Evolutionary conservation across 768 basidiomycete genomes (phyloP).

Genomic region (Xerocomellus chrysenteron): DNA sequence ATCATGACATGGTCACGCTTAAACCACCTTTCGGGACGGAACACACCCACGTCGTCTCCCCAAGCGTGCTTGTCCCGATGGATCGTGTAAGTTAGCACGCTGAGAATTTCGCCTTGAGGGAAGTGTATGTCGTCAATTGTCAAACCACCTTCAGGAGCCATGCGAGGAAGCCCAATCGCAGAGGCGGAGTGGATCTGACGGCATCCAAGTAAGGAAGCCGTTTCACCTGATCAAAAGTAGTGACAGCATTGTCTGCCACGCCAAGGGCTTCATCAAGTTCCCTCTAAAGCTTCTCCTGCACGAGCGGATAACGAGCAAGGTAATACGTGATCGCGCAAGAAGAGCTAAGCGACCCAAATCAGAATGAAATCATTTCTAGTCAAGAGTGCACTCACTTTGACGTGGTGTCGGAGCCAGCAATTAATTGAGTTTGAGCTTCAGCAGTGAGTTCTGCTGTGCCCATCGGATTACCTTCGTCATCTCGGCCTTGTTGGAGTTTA

Average conservation of each 20-base stretch:
- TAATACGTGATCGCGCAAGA: constrained; percentile 89
- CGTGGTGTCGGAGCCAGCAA: constrained; percentile 90
- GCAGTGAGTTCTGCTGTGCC: constrained; percentile 82
- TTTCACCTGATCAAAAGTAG: constrained; percentile 69
- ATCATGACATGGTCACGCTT: constrained; percentile 61
- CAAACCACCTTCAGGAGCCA: constrained; percentile 74
- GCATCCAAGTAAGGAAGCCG: constrained; percentile 78
- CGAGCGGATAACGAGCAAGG: constrained; percentile 64
- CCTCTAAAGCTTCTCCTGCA: constrained; percentile 68
- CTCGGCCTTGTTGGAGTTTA: constrained; percentile 76
- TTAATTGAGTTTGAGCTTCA: constrained; percentile 82
- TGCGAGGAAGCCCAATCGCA: constrained; percentile 77
- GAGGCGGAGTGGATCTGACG: constrained; percentile 83
- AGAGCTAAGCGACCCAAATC: constrained; percentile 48
- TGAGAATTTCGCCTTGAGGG: constrained; percentile 72
- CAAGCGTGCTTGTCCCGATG: constrained; percentile 71
- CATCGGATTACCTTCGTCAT: constrained; percentile 78
- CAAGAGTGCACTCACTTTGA: constrained; percentile 62
- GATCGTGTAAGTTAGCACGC: constrained; percentile 80
- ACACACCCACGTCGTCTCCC: constrained; percentile 76
- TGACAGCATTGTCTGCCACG: constrained; percentile 57
- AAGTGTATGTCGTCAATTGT: constrained; percentile 53
- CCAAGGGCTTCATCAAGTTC: constrained; percentile 67
- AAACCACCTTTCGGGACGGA: constrained; percentile 84
- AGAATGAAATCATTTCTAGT: not conserved